Percentiles rank a stretch among this genome's conserved stretches.
Conservation (phyloP, 768 basidiomycete species). For the Hypholoma sublateritium region DNA sequence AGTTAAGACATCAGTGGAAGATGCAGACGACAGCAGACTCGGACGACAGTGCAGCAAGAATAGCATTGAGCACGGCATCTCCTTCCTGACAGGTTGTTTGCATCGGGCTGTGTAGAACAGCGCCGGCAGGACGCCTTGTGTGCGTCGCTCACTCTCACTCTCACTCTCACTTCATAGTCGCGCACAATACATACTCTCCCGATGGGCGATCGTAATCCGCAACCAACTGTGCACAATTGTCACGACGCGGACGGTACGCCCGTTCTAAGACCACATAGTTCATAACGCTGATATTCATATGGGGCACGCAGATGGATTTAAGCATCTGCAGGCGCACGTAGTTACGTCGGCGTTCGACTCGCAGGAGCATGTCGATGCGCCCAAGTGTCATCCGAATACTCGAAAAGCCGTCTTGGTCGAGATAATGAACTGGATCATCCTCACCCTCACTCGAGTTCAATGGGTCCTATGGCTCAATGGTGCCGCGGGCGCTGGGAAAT, state of each 20-base stretch:
- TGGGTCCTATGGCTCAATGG: background rate
- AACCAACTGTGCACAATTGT: background rate
- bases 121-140: too few relatives aligned
- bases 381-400: background rate
- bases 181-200: too few relatives aligned
- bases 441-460: background rate
- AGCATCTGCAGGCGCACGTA: background rate
- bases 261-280: background rate
- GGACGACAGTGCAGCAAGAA: too few relatives aligned
- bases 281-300: too few relatives aligned
- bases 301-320: background rate
- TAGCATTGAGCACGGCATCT: too few relatives aligned
- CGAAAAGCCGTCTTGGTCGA: background rate
- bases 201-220: too few relatives aligned
- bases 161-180: too few relatives aligned
- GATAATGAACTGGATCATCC: background rate
- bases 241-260: background rate
- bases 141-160: too few relatives aligned
- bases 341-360: background rate
- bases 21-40: too few relatives aligned
- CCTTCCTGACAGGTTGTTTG: too few relatives aligned
- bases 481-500: background rate
- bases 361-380: background rate
- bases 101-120: too few relatives aligned
- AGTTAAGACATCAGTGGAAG: too few relatives aligned